Base-by-base conservation (phyloP, 129 eudicot genomes). In the Pittosporum tobira region DNA sequence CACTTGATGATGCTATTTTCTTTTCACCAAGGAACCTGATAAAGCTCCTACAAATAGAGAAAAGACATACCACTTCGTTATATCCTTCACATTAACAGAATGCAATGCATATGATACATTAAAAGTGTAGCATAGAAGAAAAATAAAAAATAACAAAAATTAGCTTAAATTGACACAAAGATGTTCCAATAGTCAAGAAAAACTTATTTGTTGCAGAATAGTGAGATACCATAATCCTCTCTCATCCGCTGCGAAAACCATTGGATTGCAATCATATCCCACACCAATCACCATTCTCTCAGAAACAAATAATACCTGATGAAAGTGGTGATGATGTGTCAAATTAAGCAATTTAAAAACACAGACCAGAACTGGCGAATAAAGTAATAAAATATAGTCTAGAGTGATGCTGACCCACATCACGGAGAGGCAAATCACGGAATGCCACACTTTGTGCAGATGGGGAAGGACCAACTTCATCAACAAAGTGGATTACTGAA, bases 371-470 rank as follows among this genome's bases (percentile, higher is more conserved):
- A 38, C 44, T n/a, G n/a, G n/a, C n/a, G 45, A 31, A n/a, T 2
- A 56, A 3, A 31, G 18, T 29, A 1, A 56, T 22, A 12, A 31
- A 16, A 55, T 10, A 63, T 57, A 69, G 29, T 62, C 14, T 76
- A 86, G 85, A 86, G 79, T 68, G 89, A 83, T 83, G 93, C 98
- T 86, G 98, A 91, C 98, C 98, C 96, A 86, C 98, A 86, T 91
- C 98, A 72, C 98, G 94, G 59, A 91, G 98, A 57, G 96, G 98
- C 85, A 91, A 76, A 81, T 91, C 94, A 64, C 96, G 98, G 69
- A 86, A 74, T 71, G 90, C 87, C 34, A 91, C 96, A 79, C 76
- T 86, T 76, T 91, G 98, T 18, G 96, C 96, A 45, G 83, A 78
- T 54, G 98, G 96, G 36, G 98, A 78, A 48, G 98, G 90, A 30